These are phyloP conservation scores for Aspergillus caelatus DNA, from an alignment of 2,329 filamentous ascomycete genomes.

Conservation along the genomic window DNA sequence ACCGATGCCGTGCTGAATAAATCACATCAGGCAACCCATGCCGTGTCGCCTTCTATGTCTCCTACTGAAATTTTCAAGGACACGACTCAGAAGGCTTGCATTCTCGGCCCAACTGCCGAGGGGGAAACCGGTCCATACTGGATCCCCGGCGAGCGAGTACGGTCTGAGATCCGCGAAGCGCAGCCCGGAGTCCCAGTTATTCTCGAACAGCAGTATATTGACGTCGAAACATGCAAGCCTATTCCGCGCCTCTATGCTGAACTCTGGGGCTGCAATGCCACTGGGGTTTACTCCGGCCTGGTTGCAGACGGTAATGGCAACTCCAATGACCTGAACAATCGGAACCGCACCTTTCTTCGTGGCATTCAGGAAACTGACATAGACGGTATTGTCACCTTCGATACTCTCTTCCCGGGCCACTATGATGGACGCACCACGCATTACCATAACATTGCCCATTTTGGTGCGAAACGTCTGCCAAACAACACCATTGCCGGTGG, in stretches of 20 bases:
- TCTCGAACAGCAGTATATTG: conserved; percentile 44
- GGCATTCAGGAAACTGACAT: conserved; percentile 38
- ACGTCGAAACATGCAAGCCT: conserved; percentile 44
- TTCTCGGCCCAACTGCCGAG: conserved; percentile 50
- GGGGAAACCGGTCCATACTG: conserved; percentile 53
- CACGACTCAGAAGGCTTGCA: conserved; percentile 34
- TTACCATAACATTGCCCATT: conserved; percentile 34
- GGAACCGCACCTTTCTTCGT: too few relatives aligned
- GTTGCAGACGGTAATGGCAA: too few relatives aligned
- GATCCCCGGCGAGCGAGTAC: conserved; percentile 42
- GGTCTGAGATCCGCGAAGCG: conserved; percentile 39
- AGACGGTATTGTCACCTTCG: conserved; percentile 46
- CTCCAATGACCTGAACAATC: too few relatives aligned
- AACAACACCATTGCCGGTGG: conserved; percentile 48
- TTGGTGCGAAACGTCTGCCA: conserved; percentile 30
- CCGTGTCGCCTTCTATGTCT: conserved; percentile 16
- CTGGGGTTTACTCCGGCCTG: conserved; percentile 15
- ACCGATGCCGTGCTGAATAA: conserved; percentile 39
- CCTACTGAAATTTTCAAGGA: too few relatives aligned
- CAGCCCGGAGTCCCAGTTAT: conserved; percentile 41
- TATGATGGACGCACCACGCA: conserved; percentile 42
- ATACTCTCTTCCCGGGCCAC: conserved; percentile 48
- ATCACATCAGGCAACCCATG: conserved; percentile 38
- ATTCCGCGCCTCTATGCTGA: conserved; percentile 37
- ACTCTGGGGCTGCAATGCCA: conserved; percentile 41